Conservation (phyloP, 805 yeast species). For the Kurtzmaniella fragi region DNA sequence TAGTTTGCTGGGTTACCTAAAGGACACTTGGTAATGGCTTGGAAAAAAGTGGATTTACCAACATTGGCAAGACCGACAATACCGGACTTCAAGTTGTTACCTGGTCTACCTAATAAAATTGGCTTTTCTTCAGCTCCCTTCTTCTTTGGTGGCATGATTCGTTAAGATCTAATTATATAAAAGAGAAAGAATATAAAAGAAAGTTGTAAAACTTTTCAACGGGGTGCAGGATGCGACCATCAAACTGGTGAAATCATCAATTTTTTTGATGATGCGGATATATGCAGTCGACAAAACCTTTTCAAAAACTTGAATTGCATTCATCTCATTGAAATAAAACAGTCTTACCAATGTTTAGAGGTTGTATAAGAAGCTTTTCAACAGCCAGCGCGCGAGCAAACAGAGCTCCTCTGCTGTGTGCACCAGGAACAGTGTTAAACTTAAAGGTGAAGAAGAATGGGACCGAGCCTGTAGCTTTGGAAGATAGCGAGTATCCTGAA, state of each 20-base stretch:
- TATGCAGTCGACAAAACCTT: too few species aligned
- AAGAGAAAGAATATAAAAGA: background rate
- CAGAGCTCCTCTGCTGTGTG: constrained; percentile 24
- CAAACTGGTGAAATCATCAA: too few species aligned
- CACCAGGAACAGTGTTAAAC: constrained; percentile 68
- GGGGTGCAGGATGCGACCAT: too few species aligned
- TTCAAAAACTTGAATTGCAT: too few species aligned
- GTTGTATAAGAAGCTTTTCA: background rate
- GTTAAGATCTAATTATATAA: background rate
- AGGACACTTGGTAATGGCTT: constrained; percentile 89
- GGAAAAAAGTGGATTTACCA: constrained; percentile 96
- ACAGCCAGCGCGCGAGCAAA: constrained; percentile 31
- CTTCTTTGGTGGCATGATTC: constrained; percentile 71
- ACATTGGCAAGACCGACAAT: constrained; percentile 95
- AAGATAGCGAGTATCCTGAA: constrained; percentile 84
- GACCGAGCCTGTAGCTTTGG: constrained; percentile 83
- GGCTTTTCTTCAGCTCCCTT: constrained; percentile 60
- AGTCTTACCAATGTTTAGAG: too few species aligned
- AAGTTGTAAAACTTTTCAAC: background rate
- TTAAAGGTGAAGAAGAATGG: constrained; percentile 73
- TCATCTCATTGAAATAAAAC: too few species aligned
- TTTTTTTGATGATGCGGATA: too few species aligned
- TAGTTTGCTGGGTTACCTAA: constrained; percentile 96
- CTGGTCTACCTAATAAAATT: constrained; percentile 77
- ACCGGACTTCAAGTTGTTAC: constrained; percentile 50